These are phyloP conservation scores for Apiospora marii DNA, from an alignment of 2,329 filamentous ascomycete genomes.

Conservation along the genomic window DNA sequence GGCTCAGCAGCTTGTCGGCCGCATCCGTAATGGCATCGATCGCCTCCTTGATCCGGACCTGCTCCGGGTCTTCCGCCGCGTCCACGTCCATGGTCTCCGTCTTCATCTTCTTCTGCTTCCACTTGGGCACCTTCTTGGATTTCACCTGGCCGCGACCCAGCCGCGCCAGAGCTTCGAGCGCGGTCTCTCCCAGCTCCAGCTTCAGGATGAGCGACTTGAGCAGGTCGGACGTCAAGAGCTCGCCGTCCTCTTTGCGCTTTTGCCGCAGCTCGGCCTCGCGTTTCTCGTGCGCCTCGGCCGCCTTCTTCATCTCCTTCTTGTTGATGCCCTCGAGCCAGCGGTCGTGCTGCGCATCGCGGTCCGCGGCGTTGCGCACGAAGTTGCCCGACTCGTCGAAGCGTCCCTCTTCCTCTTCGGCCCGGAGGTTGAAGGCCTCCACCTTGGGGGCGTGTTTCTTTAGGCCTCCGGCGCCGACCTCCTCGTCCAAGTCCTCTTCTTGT, in stretches of 20 bases:
- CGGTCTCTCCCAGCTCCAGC: constrained; percentile 83
- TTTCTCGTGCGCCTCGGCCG: constrained; percentile 86
- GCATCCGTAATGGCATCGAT: constrained; percentile 88
- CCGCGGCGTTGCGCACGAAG: constrained; percentile 85
- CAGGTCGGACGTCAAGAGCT: constrained; percentile 75
- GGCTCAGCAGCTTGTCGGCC: constrained; percentile 83
- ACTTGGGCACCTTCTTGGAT: constrained; percentile 65
- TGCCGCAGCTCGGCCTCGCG: constrained; percentile 79
- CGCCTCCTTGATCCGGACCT: constrained; percentile 72
- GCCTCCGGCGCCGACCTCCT: constrained; percentile 88
- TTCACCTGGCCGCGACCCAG: constrained; percentile 74
- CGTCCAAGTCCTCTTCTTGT: constrained; percentile 79
- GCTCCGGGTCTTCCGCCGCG: constrained; percentile 69
- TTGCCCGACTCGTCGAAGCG: constrained; percentile 91
- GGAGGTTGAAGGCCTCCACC: constrained; percentile 96
- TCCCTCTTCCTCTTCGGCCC: constrained; percentile 88
- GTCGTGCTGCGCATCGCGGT: constrained; percentile 91
- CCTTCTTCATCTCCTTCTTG: constrained; percentile 91
- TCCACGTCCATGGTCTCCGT: constrained; percentile 77
- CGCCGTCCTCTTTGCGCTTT: constrained; percentile 77
- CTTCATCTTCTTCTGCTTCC: constrained; percentile 75
- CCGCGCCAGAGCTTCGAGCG: constrained; percentile 85
- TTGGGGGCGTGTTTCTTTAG: constrained; percentile 94
- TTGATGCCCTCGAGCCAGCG: constrained; percentile 90
- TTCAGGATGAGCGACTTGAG: constrained; percentile 75